phyloP scores from a whole-genome alignment of 352 stramenopile species.

The Pythium oligandrum region DNA sequence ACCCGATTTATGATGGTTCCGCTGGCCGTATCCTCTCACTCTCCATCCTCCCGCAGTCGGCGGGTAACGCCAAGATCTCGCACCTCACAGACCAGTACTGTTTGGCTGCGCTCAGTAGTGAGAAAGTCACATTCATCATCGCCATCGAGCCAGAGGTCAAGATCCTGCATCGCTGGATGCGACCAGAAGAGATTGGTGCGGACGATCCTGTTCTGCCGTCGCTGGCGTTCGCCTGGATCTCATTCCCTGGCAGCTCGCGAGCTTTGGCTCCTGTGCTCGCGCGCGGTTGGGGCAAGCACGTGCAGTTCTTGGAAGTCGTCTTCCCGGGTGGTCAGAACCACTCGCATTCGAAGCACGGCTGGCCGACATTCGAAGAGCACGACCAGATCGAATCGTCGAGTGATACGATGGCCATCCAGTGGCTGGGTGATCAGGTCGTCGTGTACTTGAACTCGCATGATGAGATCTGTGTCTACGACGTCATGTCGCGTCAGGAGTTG shows the following conservation, averaged over 20 bases:
- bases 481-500: conserved; percentile 93
- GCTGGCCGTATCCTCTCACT: conserved; percentile 85
- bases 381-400: conserved; percentile 88
- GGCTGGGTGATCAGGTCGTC: conserved; percentile 94
- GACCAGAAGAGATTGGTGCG: conserved; percentile 62
- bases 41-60: conserved; percentile 72
- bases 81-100: conserved; percentile 85
- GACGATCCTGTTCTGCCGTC: conserved; percentile 87
- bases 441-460: conserved; percentile 94
- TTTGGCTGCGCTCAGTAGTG: conserved; percentile 74
- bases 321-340: conserved; percentile 72
- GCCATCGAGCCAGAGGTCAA: conserved; percentile 93
- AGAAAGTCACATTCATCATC: conserved; percentile 95
- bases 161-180: conserved; percentile 92
- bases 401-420: conserved; percentile 93
- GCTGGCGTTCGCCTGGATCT: conserved; percentile 93
- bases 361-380: conserved; percentile 93
- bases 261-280: conserved; percentile 89
- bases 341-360: conserved; percentile 81
- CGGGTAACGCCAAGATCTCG: conserved; percentile 81
- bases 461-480: conserved; percentile 96
- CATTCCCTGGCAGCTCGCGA: conserved; percentile 76
- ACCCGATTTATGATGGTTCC: conserved; percentile 94
- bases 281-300: conserved; percentile 89
- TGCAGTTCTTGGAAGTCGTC: conserved; percentile 91